phyloP scores from a whole-genome alignment of 192 early-diverging fungal species.

The Umbelopsis vinacea region DNA sequence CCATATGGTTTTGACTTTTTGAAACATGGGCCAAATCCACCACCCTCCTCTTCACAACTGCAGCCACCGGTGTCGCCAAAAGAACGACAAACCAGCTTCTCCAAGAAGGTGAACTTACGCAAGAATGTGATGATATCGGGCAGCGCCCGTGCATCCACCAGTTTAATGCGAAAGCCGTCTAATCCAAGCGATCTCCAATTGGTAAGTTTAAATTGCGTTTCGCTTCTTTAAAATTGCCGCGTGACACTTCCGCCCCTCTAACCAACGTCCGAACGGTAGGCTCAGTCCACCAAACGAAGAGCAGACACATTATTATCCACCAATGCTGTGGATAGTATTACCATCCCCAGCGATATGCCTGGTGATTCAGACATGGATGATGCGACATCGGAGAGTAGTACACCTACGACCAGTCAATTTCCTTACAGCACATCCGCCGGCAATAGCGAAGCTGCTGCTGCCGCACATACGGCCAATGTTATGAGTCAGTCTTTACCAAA shows the following conservation, averaged over 20 bases:
- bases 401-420: neutral
- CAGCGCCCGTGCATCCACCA: slow-evolving; percentile 23
- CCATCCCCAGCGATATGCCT: slow-evolving; percentile 25
- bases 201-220: slow-evolving; percentile 12
- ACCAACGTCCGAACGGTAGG: neutral
- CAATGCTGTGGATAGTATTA: slow-evolving; percentile 24
- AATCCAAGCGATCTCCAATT: slow-evolving; percentile 19
- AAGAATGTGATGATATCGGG: slow-evolving; percentile 29
- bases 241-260: slow-evolving; percentile 6
- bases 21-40: neutral
- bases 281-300: slow-evolving; percentile 22
- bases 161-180: slow-evolving; percentile 13
- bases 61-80: neutral
- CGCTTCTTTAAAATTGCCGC: neutral
- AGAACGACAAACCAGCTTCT: slow-evolving; percentile 8
- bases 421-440: neutral
- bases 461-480: neutral
- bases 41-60: neutral
- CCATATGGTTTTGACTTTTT: slow-evolving; percentile 32
- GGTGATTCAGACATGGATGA: slow-evolving; percentile 30
- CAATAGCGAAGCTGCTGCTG: neutral
- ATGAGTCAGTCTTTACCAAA: slow-evolving; percentile 17
- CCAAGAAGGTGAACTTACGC: neutral
- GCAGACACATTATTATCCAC: slow-evolving; percentile 17
- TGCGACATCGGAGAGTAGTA: neutral